phyloP scores from a whole-genome alignment of 805 yeast genomes.

The Pichia pseudocactophila region DNA sequence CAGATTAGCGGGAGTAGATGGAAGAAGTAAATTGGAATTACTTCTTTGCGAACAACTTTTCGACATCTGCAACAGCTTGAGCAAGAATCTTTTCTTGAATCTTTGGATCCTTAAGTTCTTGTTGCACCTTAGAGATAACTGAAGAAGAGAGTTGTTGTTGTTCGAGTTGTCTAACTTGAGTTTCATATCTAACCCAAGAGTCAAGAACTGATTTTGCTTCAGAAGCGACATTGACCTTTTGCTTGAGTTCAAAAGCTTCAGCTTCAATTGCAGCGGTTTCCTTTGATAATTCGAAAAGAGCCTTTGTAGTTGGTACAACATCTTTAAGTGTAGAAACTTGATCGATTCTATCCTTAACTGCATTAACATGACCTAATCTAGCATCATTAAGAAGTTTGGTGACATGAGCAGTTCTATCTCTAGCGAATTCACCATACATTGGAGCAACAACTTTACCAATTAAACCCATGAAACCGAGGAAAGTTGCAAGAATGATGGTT shows the following conservation, averaged over 20 bases:
- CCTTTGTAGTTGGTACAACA: conserved; percentile 85
- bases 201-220: conserved; percentile 95
- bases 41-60: conserved; percentile 56
- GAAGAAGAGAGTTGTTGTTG: conserved; percentile 84
- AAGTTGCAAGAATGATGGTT: conserved; percentile 74
- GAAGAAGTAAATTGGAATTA: conserved; percentile 11
- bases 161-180: conserved; percentile 90
- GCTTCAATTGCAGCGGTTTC: conserved; percentile 97
- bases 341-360: conserved; percentile 87
- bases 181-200: conserved; percentile 98
- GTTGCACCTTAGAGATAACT: conserved; percentile 81
- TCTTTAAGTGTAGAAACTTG: conserved; percentile 84
- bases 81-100: conserved; percentile 88
- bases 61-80: conserved; percentile 89
- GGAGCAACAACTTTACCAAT: conserved; percentile 88
- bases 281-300: conserved; percentile 87
- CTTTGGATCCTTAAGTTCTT: conserved; percentile 76
- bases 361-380: conserved; percentile 81
- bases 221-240: conserved; percentile 72
- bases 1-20: not conserved
- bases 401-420: conserved; percentile 56
- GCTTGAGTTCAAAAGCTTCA: conserved; percentile 86
- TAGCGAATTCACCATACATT: conserved; percentile 88
- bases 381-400: conserved; percentile 67
- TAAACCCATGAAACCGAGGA: conserved; percentile 65